A percentile compares a stretch with the other conserved stretches of the same genome.
phyloP scores from a whole-genome alignment of 2,329 filamentous ascomycete genomes.

The Cladosporium sp. region DNA sequence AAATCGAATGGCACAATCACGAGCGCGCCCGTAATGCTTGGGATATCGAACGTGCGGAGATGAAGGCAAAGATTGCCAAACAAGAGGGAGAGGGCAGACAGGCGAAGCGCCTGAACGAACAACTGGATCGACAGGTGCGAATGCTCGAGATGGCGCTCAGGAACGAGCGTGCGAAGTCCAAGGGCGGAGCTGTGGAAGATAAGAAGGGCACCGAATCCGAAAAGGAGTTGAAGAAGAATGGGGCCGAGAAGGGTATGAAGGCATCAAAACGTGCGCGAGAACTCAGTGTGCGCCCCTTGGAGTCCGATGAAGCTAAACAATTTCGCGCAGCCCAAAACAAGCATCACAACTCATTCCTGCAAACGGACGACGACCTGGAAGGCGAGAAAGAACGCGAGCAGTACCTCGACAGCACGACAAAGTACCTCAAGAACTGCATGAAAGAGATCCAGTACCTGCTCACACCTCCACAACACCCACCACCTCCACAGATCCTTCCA shows the following conservation, averaged over 20 bases:
- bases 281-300: background rate
- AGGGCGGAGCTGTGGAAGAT: constrained; percentile 33
- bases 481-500: constrained; percentile 46
- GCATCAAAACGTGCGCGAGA: constrained; percentile 21
- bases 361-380: constrained; percentile 41
- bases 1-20: constrained; percentile 98
- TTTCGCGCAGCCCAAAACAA: constrained; percentile 39
- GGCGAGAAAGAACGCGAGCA: constrained; percentile 53
- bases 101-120: constrained; percentile 82
- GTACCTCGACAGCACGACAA: constrained; percentile 59
- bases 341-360: constrained; percentile 48
- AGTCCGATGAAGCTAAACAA: constrained; percentile 16
- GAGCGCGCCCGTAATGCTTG: constrained; percentile 96
- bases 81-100: constrained; percentile 86
- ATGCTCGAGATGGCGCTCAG: constrained; percentile 86
- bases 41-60: constrained; percentile 98
- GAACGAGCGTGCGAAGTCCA: constrained; percentile 66
- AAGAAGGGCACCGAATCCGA: constrained; percentile 15
- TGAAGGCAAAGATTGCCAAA: constrained; percentile 94
- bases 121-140: constrained; percentile 81
- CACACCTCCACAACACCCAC: constrained; percentile 59
- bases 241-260: constrained; percentile 18
- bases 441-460: constrained; percentile 66
- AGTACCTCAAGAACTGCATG: constrained; percentile 62
- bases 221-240: constrained; percentile 16